These are phyloP conservation scores for Auxenochlorella pyrenoidosa DNA, from an alignment of 139 green algal species.

Conservation along the genomic window DNA sequence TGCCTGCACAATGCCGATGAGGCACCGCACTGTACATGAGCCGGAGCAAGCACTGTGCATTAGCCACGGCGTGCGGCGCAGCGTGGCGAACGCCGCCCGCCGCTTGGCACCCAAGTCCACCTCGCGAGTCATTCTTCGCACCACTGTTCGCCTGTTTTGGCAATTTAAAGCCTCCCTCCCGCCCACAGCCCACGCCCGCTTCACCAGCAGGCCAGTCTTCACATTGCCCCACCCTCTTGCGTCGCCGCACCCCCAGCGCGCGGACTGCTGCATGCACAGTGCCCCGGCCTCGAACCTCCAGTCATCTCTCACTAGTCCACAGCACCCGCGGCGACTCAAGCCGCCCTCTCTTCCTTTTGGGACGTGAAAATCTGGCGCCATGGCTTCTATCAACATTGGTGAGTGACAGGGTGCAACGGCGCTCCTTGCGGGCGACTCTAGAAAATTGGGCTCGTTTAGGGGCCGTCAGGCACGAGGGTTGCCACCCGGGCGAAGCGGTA, in stretches of 20 bases:
- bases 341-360: not conserved
- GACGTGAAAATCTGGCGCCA: not conserved
- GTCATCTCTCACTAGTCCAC: not conserved
- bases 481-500: not conserved
- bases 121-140: not conserved
- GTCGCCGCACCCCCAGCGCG: not conserved
- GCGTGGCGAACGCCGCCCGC: not conserved
- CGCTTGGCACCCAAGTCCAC: not conserved
- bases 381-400: conserved; percentile 46
- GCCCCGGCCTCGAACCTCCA: too few relatives aligned
- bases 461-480: not conserved
- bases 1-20: too few relatives aligned
- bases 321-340: not conserved
- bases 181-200: not conserved
- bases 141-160: not conserved
- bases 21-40: too few relatives aligned
- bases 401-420: not conserved
- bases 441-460: too few relatives aligned
- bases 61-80: not conserved
- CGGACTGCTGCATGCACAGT: not conserved
- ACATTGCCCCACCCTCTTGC: not conserved
- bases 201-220: not conserved
- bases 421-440: not conserved
- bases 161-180: not conserved
- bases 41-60: too few relatives aligned